These are phyloP conservation scores for Fusarium sacchari DNA, from an alignment of 2,329 filamentous ascomycete species.

Conservation along the genomic window DNA sequence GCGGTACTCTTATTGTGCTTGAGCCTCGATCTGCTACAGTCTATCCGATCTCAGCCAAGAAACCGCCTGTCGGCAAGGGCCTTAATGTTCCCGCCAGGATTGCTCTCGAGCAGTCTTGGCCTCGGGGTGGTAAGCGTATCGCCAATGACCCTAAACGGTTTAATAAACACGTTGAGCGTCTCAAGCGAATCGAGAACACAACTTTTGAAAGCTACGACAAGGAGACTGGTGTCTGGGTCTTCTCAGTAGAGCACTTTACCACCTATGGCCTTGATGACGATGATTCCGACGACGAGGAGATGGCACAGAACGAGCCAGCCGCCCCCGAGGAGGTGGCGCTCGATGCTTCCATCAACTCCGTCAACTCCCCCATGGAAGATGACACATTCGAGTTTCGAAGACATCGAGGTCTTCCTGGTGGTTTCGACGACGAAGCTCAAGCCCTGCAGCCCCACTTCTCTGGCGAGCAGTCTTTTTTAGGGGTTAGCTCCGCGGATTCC, in stretches of 20 bases:
- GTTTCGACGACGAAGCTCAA: constrained; percentile 74
- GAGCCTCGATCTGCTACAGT: constrained; percentile 85
- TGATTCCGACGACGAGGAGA: constrained; percentile 68
- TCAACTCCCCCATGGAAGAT: constrained; percentile 55
- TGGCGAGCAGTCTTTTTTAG: constrained; percentile 86
- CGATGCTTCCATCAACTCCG: constrained; percentile 38
- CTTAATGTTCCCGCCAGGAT: constrained; percentile 92
- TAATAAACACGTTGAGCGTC: constrained; percentile 83
- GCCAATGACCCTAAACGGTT: constrained; percentile 69
- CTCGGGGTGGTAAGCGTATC: constrained; percentile 69
- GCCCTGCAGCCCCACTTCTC: constrained; percentile 66
- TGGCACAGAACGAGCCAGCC: constrained; percentile 6
- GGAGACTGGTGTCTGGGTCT: constrained; percentile 87
- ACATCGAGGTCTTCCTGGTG: constrained; percentile 73
- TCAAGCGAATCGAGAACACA: constrained; percentile 83
- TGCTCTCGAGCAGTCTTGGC: constrained; percentile 92
- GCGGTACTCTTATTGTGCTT: constrained; percentile 79
- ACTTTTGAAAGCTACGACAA: constrained; percentile 83
- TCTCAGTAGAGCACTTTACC: constrained; percentile 95
- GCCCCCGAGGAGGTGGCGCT: constrained; percentile 37
- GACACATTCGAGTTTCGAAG: constrained; percentile 68
- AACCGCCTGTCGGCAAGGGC: constrained; percentile 85
- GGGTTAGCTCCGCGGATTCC: constrained; percentile 87
- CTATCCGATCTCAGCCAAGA: constrained; percentile 79
- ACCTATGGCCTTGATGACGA: constrained; percentile 89